A percentile compares a stretch with the other conserved stretches of the same genome.
Evolutionary conservation across 495 filamentous ascomycete genomes (phyloP).

Genomic region (Hypoxylon rickii): DNA sequence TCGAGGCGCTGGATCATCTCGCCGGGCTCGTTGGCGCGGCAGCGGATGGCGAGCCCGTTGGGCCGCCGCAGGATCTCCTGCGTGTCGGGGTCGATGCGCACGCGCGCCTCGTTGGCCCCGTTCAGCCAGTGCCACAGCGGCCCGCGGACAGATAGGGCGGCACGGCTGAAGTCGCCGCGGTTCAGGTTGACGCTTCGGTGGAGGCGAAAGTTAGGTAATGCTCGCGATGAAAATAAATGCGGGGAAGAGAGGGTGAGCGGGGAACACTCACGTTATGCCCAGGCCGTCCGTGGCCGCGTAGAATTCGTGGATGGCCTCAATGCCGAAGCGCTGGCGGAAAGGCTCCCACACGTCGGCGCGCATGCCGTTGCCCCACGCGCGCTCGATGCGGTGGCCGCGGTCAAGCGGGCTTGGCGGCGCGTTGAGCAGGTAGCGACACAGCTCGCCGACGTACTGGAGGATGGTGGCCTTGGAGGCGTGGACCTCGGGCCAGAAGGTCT

Average conservation of each 20-base stretch:
- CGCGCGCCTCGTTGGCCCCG: conserved; percentile 61
- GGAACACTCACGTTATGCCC: neutral
- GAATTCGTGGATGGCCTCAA: conserved; percentile 62
- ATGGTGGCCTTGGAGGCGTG: conserved; percentile 67
- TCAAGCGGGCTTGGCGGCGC: conserved; percentile 66
- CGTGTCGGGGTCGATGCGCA: conserved; percentile 68
- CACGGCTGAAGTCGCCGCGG: conserved; percentile 60
- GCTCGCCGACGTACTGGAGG: conserved; percentile 82
- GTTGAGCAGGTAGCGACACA: conserved; percentile 74
- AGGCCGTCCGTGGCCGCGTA: conserved; percentile 69
- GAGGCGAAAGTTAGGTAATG: conserved; percentile 32
- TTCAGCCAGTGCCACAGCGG: conserved; percentile 55
- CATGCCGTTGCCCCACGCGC: conserved; percentile 77
- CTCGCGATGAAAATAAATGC: neutral
- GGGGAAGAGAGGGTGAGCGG: neutral
- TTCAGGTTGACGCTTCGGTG: conserved; percentile 52
- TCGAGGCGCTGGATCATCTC: conserved; percentile 73
- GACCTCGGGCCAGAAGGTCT: conserved; percentile 75
- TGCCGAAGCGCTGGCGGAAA: conserved; percentile 66
- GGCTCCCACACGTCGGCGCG: conserved; percentile 74
- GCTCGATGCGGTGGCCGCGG: conserved; percentile 63
- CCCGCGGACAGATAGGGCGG: conserved; percentile 71
- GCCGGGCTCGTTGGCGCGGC: conserved; percentile 64
- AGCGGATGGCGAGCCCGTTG: conserved; percentile 65
- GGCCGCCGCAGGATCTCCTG: conserved; percentile 65